Evolutionary conservation across 2,329 filamentous ascomycete genomes (phyloP), one percentile per base, ranked within the genome.

Genomic region (Colletotrichum somersetense): DNA sequence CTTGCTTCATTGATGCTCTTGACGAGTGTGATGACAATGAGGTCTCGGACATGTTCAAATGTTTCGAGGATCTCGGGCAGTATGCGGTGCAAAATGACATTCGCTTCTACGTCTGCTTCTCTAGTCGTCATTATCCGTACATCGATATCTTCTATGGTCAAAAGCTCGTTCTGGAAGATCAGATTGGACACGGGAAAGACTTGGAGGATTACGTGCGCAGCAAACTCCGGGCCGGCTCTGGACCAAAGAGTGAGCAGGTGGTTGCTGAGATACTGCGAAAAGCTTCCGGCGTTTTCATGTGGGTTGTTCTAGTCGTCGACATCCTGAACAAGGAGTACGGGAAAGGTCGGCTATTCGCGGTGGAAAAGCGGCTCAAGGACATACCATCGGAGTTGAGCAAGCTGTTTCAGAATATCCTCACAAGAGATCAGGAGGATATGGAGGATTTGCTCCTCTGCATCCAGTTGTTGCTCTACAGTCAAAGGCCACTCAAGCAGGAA

Each of bases 381-480:
- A 79, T 84, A 10, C 82, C 82, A 0, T 40, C 53, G 0, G 78
- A 78, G 4, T 76, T 89, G 0, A 75, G 81, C 46, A 77, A 84
- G 0, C 75, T 89, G 0, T 89, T 90, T 71, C 78, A 78, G 7
- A 78, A 86, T 30, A 86, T 89, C 1, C 65, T 89, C 16, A 81
- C 73, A 0, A 80, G 85, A 56, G 86, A 90, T 71, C 38, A 69
- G 2, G 70, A 81, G 0, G 81, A 86, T 38, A 77, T 79, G 53
- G 78, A 83, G 3, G 76, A 81, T 1, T 74, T 88, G 4, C 67
- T 82, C 0, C 72, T 85, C 2, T 87, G 83, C 57, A 74, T 89
- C 0, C 83, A 85, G 62, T 89, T 84, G 83, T 77, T 89, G 2
- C 78, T 89, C 1, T 89, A 83, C 57, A 79, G 86, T 0, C 79